Evolutionary conservation across 768 basidiomycete genomes (phyloP).

Genomic region (Leccinum sublutescens): DNA sequence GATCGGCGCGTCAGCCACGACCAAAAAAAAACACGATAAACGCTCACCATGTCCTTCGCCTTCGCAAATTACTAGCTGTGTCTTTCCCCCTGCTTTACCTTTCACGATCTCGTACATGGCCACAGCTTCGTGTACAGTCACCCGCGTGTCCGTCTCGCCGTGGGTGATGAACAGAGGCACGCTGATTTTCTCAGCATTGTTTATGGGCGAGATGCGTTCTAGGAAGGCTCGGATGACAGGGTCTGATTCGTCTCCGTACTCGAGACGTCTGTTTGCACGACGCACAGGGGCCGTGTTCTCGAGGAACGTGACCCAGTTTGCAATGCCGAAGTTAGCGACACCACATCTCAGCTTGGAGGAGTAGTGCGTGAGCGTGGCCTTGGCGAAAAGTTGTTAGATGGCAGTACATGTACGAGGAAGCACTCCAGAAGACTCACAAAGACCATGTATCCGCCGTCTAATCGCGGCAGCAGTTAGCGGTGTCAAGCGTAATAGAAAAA

Average conservation of each 20-base stretch:
- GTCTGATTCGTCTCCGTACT: constrained; percentile 42
- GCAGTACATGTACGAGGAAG: background rate
- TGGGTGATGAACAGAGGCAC: constrained; percentile 41
- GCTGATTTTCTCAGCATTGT: constrained; percentile 35
- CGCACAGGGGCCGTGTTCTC: constrained; percentile 39
- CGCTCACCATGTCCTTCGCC: constrained; percentile 43
- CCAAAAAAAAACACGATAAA: background rate
- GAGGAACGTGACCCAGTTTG: constrained; percentile 42
- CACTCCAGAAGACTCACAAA: constrained; percentile 28
- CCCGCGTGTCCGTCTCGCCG: constrained; percentile 40
- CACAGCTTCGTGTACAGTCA: constrained; percentile 40
- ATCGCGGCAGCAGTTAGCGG: background rate
- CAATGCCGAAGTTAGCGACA: constrained; percentile 41
- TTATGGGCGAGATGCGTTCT: constrained; percentile 40
- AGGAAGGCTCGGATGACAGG: constrained; percentile 38
- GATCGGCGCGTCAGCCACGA: constrained; percentile 1
- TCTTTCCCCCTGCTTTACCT: constrained; percentile 22
- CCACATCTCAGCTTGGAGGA: constrained; percentile 41
- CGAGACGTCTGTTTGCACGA: constrained; percentile 35
- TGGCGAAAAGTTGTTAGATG: background rate
- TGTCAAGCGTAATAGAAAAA: background rate
- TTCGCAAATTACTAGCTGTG: constrained; percentile 40
- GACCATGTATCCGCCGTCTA: constrained; percentile 43
- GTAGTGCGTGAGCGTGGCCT: constrained; percentile 42
- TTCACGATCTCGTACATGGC: constrained; percentile 36